Percentiles rank a stretch among this genome's conserved stretches.
phyloP scores from a whole-genome alignment of 306 rosid species.

The Corylus americana region DNA sequence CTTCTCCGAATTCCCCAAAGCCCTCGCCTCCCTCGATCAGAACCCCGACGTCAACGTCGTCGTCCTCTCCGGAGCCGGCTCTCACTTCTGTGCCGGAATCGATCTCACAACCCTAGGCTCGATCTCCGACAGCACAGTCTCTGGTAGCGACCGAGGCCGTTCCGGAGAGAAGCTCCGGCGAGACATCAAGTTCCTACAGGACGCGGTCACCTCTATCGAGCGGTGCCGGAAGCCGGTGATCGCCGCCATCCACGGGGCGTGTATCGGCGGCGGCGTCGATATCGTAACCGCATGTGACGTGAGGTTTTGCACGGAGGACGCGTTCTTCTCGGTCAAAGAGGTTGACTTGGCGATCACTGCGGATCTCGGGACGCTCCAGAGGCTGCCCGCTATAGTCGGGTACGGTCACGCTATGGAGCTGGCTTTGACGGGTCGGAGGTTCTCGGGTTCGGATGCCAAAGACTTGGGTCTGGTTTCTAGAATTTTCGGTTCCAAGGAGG shows the following conservation, averaged over 20 bases:
- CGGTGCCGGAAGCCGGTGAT: slow-evolving; percentile 87
- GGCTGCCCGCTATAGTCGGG: slow-evolving; percentile 76
- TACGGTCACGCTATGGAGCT: slow-evolving; percentile 74
- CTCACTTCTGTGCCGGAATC: slow-evolving; percentile 86
- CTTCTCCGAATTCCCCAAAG: slow-evolving; percentile 70
- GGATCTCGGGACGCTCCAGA: slow-evolving; percentile 83
- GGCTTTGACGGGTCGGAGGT: slow-evolving; percentile 76
- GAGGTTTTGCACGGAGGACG: slow-evolving; percentile 68
- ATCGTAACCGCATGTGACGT: slow-evolving; percentile 78
- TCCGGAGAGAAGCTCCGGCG: slow-evolving; percentile 67
- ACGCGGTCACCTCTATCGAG: slow-evolving; percentile 68
- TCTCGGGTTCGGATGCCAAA: slow-evolving; percentile 77
- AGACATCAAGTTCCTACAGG: slow-evolving; percentile 63
- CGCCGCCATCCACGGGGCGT: slow-evolving; percentile 71
- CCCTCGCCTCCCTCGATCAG: slow-evolving; percentile 62
- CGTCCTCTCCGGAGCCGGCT: slow-evolving; percentile 65
- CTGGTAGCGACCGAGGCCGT: slow-evolving; percentile 43
- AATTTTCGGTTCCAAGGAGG: slow-evolving; percentile 45
- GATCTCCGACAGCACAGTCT: background rate
- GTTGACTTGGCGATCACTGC: slow-evolving; percentile 83
- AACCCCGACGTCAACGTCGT: slow-evolving; percentile 60
- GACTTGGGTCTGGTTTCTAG: slow-evolving; percentile 64
- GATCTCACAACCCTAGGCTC: slow-evolving; percentile 48
- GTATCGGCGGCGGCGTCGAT: slow-evolving; percentile 83
- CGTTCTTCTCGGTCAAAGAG: slow-evolving; percentile 84